Base-by-base conservation (phyloP, 768 basidiomycete species). In the Suillus paluster region DNA sequence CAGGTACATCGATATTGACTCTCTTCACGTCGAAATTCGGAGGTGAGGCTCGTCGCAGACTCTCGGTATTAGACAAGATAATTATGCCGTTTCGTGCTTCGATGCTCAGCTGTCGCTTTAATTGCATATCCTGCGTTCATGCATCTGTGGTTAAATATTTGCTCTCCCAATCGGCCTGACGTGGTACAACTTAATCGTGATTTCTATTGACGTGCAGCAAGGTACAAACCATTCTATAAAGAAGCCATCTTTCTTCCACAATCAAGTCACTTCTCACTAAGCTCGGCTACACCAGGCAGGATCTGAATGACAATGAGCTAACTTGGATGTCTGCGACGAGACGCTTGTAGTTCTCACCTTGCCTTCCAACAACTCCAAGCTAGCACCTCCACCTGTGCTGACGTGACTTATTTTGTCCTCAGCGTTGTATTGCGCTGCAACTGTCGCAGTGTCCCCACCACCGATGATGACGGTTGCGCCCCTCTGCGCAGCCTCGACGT, bases 331-430 rank as follows among this genome's bases (percentile, higher is more conserved):
- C 34, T 5, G 44, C 44, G 5, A 12, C 17, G 17, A 17, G 14
- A 60, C 19, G 27, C 25, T 52, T 44, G 9, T 9, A 33, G 1
- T 6, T 64, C 80, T 70, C 70, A 94, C 95, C 89, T 99, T 99
- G 78, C 97, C 97, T 81, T 99, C 97, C 68, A 99, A 85, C 44
- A 99, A 84, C 77, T 99, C 97, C 62, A 99, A 86, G 73, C 90
- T 92, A 34, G 94, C 94, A 57, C 94, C 94, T 50, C 92, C 97
- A 64, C 97, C 97, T 41, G 97, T 99, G 75, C 92, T 94, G 70
- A 99, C 94, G 78, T 99, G 97, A 77, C 92, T 95, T 65, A 99
- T 82, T 75, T 94, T 88, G 68, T 90, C 88, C 76, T 99, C 97
- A 19, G 87, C 87, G 12, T 80, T 81, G 72, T 90, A 85, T 67